A percentile compares a stretch with the other conserved stretches of the same genome.
These are phyloP conservation scores for Colletotrichum godetiae DNA, from an alignment of 2,329 filamentous ascomycete genomes.

Conservation along the genomic window DNA sequence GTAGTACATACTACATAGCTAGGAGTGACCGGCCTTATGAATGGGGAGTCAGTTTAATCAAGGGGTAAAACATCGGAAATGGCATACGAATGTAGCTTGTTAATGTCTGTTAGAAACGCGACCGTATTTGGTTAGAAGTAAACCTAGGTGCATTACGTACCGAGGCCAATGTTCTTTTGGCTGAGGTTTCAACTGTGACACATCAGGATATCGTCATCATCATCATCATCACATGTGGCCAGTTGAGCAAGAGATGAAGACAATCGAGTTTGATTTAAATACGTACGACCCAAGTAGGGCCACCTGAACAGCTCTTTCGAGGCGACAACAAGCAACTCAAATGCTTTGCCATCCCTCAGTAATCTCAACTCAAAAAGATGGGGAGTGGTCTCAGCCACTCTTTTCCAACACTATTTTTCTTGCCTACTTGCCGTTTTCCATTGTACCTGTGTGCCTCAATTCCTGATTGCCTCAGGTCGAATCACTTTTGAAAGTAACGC, in stretches of 20 bases:
- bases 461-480: conserved; percentile 18
- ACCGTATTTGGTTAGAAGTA: not conserved
- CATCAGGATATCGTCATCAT: no score
- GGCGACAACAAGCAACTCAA: not conserved
- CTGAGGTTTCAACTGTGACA: not conserved
- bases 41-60: not conserved
- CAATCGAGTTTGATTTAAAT: conserved; percentile 9
- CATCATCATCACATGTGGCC: not conserved
- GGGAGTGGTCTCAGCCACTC: conserved; percentile 2
- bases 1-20: not conserved
- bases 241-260: not conserved
- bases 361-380: conserved; percentile 6
- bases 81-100: not conserved
- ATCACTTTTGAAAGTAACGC: conserved; percentile 35
- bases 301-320: conserved; percentile 15
- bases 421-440: conserved; percentile 34
- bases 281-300: conserved; percentile 10
- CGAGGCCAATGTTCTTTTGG: not conserved
- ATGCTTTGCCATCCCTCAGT: not conserved
- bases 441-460: conserved; percentile 29
- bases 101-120: not conserved
- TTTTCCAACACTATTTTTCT: conserved; percentile 17
- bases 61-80: not conserved
- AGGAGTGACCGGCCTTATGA: not conserved
- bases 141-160: not conserved